These are phyloP conservation scores for Hemerocallis citrina DNA, from an alignment of 106 monocot genomes.

Conservation along the genomic window DNA sequence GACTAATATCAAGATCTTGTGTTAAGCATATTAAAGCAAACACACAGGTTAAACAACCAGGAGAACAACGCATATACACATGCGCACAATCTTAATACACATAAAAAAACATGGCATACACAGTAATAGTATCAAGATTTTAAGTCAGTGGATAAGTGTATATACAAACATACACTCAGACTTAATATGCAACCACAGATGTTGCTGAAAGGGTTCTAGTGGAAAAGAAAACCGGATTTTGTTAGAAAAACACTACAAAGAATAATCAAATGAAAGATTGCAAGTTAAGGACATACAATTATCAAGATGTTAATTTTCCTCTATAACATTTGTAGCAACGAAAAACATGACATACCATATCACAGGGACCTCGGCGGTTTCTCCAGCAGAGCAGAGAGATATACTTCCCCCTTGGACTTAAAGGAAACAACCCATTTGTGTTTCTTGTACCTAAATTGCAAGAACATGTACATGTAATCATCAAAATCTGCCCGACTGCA, in stretches of 20 bases:
- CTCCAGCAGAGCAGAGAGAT: conserved; percentile 64
- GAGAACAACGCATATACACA: too few species aligned
- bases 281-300: neutral
- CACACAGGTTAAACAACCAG: too few species aligned
- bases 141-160: too few species aligned
- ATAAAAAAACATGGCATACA: too few species aligned
- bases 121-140: neutral
- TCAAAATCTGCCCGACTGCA: conserved; percentile 48
- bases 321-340: neutral
- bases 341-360: conserved; percentile 8
- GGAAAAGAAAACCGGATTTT: too few species aligned
- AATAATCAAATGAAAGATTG: too few species aligned
- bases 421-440: conserved; percentile 56
- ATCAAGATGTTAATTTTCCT: neutral
- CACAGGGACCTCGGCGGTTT: conserved; percentile 44
- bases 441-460: conserved; percentile 50
- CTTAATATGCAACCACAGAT: neutral
- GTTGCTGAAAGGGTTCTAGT: too few species aligned
- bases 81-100: too few species aligned
- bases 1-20: too few species aligned
- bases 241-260: neutral
- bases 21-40: too few species aligned
- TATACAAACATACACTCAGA: neutral
- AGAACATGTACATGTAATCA: conserved; percentile 50
- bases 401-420: conserved; percentile 56